Evolutionary conservation across 768 basidiomycete genomes (phyloP).

Genomic region (Tubosaeta sp.): DNA sequence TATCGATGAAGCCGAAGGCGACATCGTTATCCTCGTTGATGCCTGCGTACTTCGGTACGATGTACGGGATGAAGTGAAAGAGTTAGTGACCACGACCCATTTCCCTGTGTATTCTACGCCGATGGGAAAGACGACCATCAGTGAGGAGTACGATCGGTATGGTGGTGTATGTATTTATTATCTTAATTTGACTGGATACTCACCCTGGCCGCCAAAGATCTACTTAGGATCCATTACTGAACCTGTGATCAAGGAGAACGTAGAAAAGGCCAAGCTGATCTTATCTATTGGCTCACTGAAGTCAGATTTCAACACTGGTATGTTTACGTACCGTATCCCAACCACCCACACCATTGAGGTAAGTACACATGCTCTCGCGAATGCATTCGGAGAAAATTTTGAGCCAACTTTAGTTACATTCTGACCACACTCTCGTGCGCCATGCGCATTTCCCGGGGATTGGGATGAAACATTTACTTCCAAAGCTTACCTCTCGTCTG

Average conservation of each 20-base stretch:
- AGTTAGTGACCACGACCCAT: constrained; percentile 58
- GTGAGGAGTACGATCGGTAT: constrained; percentile 66
- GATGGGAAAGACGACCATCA: constrained; percentile 79
- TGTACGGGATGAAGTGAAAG: constrained; percentile 55
- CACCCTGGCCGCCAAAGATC: constrained; percentile 41
- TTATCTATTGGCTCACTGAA: constrained; percentile 67
- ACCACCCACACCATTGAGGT: constrained; percentile 57
- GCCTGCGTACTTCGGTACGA: constrained; percentile 77
- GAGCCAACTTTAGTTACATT: constrained; percentile 56
- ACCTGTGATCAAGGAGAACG: constrained; percentile 61
- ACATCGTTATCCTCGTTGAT: constrained; percentile 75
- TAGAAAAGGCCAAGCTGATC: constrained; percentile 73
- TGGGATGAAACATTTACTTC: constrained; percentile 76
- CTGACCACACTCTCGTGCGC: constrained; percentile 62
- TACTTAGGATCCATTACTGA: constrained; percentile 71
- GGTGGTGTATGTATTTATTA: constrained; percentile 59
- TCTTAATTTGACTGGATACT: not conserved
- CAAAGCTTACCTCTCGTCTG: constrained; percentile 59
- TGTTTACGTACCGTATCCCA: constrained; percentile 74
- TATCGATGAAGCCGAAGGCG: constrained; percentile 52
- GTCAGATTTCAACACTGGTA: constrained; percentile 86
- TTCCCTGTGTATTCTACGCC: constrained; percentile 74
- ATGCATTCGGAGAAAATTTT: not conserved
- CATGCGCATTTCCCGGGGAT: constrained; percentile 60
- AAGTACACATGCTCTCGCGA: constrained; percentile 20